Percentiles rank a stretch among this genome's conserved stretches.
phyloP scores from a whole-genome alignment of 225 moss, liverwort and hornwort genomes.

The Climacium dendroides region DNA sequence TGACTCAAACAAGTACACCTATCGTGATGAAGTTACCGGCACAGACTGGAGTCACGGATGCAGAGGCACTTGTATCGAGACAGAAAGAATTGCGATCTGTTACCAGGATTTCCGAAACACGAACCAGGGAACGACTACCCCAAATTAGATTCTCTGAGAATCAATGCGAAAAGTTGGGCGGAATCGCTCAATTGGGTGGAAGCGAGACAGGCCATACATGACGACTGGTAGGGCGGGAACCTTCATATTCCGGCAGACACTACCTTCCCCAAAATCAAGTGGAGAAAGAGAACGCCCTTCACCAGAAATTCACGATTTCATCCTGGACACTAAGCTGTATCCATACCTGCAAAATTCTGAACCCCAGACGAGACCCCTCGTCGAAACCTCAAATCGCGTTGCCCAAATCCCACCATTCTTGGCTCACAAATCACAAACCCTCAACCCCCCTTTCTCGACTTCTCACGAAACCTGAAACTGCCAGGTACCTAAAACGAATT shows the following conservation, averaged over 20 bases:
- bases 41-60: not conserved
- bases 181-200: not conserved
- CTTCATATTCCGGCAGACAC: not conserved
- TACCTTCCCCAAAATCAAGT: not conserved
- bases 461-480: not conserved
- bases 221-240: not conserved
- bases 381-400: not conserved
- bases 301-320: not conserved
- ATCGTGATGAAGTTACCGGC: not conserved
- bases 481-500: not conserved
- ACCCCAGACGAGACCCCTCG: not conserved
- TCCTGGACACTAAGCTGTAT: not conserved
- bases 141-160: not conserved
- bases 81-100: not conserved
- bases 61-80: not conserved
- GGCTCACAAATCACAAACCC: not conserved
- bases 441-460: not conserved
- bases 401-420: not conserved
- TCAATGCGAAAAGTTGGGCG: not conserved
- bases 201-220: not conserved
- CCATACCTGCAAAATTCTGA: not conserved
- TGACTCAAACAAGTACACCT: not conserved
- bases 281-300: not conserved
- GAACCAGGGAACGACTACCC: not conserved
- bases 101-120: not conserved